Conservation (phyloP, 805 yeast genomes). For the Starmera dryadoides region DNA sequence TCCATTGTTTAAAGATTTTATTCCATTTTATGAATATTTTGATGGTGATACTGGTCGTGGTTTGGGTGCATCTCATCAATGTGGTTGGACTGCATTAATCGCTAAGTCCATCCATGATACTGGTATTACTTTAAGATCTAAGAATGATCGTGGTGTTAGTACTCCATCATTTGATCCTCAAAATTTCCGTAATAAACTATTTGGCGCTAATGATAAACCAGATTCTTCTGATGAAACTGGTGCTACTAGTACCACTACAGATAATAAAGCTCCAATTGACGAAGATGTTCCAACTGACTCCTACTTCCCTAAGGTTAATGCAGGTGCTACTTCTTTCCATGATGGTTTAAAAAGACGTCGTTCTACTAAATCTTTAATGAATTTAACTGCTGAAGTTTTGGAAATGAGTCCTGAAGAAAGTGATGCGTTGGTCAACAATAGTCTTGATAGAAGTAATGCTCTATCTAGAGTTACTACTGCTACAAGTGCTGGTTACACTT, state of each 20-base stretch:
- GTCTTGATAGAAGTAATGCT: constrained; percentile 9
- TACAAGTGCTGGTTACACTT: constrained; percentile 6
- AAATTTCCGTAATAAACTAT: neutral
- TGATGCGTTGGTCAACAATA: constrained; percentile 17
- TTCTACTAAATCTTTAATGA: constrained; percentile 67
- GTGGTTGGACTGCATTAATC: constrained; percentile 94
- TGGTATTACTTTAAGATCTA: constrained; percentile 51
- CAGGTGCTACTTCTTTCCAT: no score
- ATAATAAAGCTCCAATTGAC: neutral
- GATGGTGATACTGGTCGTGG: constrained; percentile 96
- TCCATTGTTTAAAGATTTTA: constrained; percentile 63
- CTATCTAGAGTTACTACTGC: constrained; percentile 15
- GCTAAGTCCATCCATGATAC: constrained; percentile 90
- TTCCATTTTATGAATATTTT: constrained; percentile 81
- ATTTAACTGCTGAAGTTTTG: constrained; percentile 57
- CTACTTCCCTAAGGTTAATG: constrained; percentile 24
- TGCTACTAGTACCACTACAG: no score
- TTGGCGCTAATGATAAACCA: neutral
- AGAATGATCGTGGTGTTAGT: constrained; percentile 1
- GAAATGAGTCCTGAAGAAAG: constrained; percentile 62
- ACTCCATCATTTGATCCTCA: constrained; percentile 21
- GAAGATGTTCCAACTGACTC: constrained; percentile 3
- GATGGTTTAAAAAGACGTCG: constrained; percentile 55
- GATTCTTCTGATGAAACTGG: no score
- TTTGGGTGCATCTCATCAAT: constrained; percentile 87